These are phyloP conservation scores for Kwoniella shandongensis DNA, from an alignment of 768 basidiomycete genomes.

Conservation along the genomic window DNA sequence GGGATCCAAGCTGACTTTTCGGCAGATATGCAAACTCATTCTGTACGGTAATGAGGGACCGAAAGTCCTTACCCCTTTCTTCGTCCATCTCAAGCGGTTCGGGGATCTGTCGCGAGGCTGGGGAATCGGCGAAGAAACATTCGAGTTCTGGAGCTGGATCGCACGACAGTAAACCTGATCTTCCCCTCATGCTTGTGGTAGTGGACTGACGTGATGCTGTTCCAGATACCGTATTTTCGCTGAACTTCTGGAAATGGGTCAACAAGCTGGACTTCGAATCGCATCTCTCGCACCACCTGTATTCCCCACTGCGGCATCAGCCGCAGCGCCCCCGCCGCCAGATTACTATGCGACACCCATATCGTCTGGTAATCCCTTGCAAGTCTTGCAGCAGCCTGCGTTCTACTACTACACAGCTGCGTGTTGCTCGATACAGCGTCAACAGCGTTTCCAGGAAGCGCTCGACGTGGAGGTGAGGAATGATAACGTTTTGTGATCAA, in stretches of 20 bases:
- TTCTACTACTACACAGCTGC: conserved; percentile 91
- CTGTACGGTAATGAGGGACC: conserved; percentile 86
- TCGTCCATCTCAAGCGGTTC: conserved; percentile 79
- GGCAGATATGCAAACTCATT: conserved; percentile 84
- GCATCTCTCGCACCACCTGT: conserved; percentile 41
- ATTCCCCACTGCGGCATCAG: conserved; percentile 34
- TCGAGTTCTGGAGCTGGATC: conserved; percentile 97
- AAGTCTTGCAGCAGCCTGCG: conserved; percentile 84
- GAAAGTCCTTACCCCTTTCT: conserved; percentile 77
- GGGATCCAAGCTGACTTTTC: neutral
- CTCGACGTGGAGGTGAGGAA: conserved; percentile 62
- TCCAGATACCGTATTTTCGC: conserved; percentile 80
- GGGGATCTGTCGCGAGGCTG: conserved; percentile 80
- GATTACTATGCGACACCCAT: conserved; percentile 65
- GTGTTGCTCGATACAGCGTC: conserved; percentile 73
- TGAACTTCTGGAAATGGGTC: conserved; percentile 83
- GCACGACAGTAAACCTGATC: conserved; percentile 71
- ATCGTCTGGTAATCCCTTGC: conserved; percentile 73
- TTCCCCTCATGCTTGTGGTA: neutral
- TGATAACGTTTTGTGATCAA: neutral
- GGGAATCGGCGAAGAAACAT: conserved; percentile 95
- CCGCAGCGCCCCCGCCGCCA: conserved; percentile 50
- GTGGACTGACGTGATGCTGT: neutral
- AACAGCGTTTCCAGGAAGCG: conserved; percentile 65
- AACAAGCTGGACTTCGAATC: conserved; percentile 53